A percentile compares a stretch with the other conserved stretches of the same genome.
phyloP scores from a whole-genome alignment of 345 rosid species.

The Trapa bicornis region DNA sequence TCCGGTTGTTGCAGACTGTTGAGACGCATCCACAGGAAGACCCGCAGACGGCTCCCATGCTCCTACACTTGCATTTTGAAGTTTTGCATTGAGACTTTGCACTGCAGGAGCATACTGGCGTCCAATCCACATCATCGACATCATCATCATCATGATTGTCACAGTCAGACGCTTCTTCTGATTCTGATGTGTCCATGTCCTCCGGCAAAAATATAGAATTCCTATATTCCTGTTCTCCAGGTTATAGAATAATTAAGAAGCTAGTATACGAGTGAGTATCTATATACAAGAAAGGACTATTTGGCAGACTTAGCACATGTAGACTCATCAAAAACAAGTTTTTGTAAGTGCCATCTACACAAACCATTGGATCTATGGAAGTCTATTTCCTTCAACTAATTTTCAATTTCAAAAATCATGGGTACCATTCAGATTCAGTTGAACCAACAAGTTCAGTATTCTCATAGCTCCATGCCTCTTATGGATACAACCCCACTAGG shows the following conservation, averaged over 20 bases:
- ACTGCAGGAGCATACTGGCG: conserved; percentile 47
- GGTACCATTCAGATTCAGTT: no score
- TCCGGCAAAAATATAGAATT: conserved; percentile 37
- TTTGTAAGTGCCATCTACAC: no score
- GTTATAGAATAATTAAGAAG: not conserved
- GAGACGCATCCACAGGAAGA: conserved; percentile 55
- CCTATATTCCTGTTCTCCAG: conserved; percentile 27
- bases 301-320: no score
- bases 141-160: conserved; percentile 32
- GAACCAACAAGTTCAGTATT: no score
- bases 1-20: conserved; percentile 55
- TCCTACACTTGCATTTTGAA: conserved; percentile 65
- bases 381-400: no score
- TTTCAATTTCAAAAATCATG: no score
- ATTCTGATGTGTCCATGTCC: conserved; percentile 84
- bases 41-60: conserved; percentile 50
- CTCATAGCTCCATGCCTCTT: no score
- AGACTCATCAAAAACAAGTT: no score
- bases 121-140: conserved; percentile 52
- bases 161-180: conserved; percentile 36
- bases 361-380: no score
- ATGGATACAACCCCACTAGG: no score
- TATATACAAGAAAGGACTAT: no score
- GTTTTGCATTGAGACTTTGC: conserved; percentile 62
- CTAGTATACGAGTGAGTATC: no score